A percentile compares a stretch with the other conserved stretches of the same genome.
Evolutionary conservation across 371 early-diverging fungal species (phyloP).

Genomic region (Umbelopsis sp.): DNA sequence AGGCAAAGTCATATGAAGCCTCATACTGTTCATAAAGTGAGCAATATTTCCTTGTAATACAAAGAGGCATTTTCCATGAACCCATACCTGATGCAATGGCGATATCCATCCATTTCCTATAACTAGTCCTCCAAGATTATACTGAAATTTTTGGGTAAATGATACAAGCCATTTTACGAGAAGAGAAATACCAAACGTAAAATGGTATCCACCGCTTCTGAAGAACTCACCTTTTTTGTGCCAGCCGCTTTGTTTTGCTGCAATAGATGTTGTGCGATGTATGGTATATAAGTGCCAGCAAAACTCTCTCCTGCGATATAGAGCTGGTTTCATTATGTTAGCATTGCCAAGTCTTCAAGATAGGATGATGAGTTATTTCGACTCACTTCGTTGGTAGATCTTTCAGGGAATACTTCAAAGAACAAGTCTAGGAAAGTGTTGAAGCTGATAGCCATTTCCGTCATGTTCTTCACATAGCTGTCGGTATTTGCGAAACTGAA

Average conservation of each 20-base stretch:
- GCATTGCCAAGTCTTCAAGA: too few species aligned
- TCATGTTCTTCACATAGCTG: slow-evolving; percentile 44
- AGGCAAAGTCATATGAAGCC: slow-evolving; percentile 54
- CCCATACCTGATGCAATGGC: slow-evolving; percentile 68
- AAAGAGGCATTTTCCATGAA: neutral
- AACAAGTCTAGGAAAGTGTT: slow-evolving; percentile 65
- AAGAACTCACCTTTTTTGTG: neutral
- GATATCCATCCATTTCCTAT: slow-evolving; percentile 94
- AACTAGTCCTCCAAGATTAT: slow-evolving; percentile 67
- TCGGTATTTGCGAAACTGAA: slow-evolving; percentile 60
- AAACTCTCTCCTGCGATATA: slow-evolving; percentile 87
- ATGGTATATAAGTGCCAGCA: slow-evolving; percentile 88
- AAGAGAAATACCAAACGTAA: too few species aligned
- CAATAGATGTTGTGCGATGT: slow-evolving; percentile 66
- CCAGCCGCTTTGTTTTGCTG: slow-evolving; percentile 50
- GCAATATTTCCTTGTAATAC: too few species aligned
- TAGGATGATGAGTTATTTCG: neutral
- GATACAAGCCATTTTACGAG: neutral
- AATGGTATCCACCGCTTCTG: neutral
- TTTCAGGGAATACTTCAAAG: slow-evolving; percentile 66
- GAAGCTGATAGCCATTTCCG: slow-evolving; percentile 58
- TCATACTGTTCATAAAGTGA: slow-evolving; percentile 44
- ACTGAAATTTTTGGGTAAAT: slow-evolving; percentile 23
- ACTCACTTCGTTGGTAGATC: slow-evolving; percentile 24
- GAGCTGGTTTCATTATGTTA: slow-evolving; percentile 41